phyloP scores from a whole-genome alignment of 768 basidiomycete species.

The Xerocomellus intermedius region DNA sequence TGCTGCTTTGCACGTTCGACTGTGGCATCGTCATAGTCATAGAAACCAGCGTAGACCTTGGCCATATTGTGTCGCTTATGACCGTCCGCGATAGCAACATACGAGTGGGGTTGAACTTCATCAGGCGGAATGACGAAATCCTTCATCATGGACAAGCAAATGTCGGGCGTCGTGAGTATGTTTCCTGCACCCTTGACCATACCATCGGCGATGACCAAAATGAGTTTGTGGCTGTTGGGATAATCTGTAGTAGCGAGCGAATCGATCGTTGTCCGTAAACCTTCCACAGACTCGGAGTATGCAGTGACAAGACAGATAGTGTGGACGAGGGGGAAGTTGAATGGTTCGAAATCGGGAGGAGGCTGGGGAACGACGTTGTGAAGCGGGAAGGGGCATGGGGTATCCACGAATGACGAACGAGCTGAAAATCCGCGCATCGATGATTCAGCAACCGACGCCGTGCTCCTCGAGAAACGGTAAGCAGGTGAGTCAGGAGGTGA shows the following conservation, averaged over 20 bases:
- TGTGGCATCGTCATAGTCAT: conserved; percentile 89
- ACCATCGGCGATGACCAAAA: conserved; percentile 95
- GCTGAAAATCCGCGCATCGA: conserved; percentile 28
- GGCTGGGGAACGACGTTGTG: conserved; percentile 91
- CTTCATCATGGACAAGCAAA: conserved; percentile 95
- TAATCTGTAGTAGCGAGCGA: conserved; percentile 98
- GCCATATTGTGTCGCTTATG: conserved; percentile 99
- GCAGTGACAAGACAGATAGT: conserved; percentile 97
- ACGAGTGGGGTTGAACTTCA: conserved; percentile 92
- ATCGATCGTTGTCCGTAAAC: conserved; percentile 95
- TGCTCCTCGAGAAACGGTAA: conserved; percentile 78
- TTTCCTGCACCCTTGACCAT: conserved; percentile 98
- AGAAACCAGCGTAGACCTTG: conserved; percentile 97
- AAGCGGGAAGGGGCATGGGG: conserved; percentile 90
- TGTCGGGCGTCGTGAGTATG: conserved; percentile 86
- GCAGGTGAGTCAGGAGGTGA: conserved; percentile 71
- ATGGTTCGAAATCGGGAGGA: conserved; percentile 86
- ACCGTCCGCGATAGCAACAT: conserved; percentile 99
- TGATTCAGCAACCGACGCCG: conserved; percentile 65
- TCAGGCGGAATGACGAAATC: conserved; percentile 77
- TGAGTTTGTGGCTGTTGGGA: conserved; percentile 94
- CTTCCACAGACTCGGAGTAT: conserved; percentile 96
- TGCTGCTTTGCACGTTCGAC: conserved; percentile 93
- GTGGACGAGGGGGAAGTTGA: conserved; percentile 92
- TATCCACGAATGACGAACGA: conserved; percentile 59